Conservation (phyloP, 2,329 filamentous ascomycete species). For the Aspergillus ustus region DNA sequence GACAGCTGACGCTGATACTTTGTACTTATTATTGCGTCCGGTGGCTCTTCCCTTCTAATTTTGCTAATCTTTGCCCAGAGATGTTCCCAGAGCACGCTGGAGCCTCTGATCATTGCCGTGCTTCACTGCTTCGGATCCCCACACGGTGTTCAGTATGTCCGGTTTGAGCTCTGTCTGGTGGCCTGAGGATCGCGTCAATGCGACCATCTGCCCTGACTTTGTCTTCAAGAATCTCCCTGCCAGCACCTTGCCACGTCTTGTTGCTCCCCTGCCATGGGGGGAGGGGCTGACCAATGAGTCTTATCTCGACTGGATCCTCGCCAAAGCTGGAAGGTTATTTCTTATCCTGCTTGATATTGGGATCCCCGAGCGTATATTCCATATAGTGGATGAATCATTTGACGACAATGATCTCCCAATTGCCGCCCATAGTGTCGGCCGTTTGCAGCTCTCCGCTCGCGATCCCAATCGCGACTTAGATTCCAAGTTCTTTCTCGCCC, state of each 20-base stretch:
- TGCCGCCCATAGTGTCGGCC: slow-evolving; percentile 57
- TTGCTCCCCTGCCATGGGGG: slow-evolving; percentile 47
- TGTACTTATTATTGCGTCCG: slow-evolving; percentile 10
- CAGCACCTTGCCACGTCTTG: slow-evolving; percentile 42
- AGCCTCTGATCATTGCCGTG: slow-evolving; percentile 2
- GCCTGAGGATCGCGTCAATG: slow-evolving; percentile 51
- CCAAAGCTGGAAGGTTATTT: slow-evolving; percentile 62
- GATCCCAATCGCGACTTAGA: slow-evolving; percentile 52
- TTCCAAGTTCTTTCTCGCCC: slow-evolving; percentile 61
- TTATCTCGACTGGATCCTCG: slow-evolving; percentile 68
- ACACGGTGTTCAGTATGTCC: slow-evolving; percentile 29
- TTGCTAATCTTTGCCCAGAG: slow-evolving; percentile 3
- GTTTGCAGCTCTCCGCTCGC: slow-evolving; percentile 58
- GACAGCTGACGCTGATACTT: neutral
- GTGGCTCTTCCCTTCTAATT: neutral
- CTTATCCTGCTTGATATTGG: slow-evolving; percentile 63
- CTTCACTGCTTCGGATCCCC: slow-evolving; percentile 9
- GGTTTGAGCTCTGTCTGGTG: slow-evolving; percentile 46
- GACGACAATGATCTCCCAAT: slow-evolving; percentile 66
- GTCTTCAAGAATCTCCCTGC: slow-evolving; percentile 42
- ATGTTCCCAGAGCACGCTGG: slow-evolving; percentile 5
- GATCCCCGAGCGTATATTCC: slow-evolving; percentile 67
- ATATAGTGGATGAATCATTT: slow-evolving; percentile 64
- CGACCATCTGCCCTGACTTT: slow-evolving; percentile 48
- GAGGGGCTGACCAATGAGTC: slow-evolving; percentile 53